Percentiles rank a stretch among this genome's conserved stretches.
Evolutionary conservation across 371 early-diverging fungal genomes (phyloP).

Genomic region (Mortierella sp.): DNA sequence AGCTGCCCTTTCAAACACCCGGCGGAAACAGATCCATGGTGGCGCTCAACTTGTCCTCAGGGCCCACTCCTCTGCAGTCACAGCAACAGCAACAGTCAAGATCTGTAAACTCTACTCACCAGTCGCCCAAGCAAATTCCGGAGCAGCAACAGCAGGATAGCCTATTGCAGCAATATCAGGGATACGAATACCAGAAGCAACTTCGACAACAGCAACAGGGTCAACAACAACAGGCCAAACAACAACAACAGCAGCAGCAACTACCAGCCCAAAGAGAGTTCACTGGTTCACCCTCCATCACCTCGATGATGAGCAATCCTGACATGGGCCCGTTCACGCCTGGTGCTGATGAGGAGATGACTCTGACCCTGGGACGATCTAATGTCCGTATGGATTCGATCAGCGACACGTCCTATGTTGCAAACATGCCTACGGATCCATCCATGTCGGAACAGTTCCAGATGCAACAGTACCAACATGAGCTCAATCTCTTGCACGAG

Average conservation of each 20-base stretch:
- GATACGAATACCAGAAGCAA: constrained; percentile 14
- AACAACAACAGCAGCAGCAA: not conserved
- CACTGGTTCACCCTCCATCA: not conserved
- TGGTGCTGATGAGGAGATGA: constrained; percentile 1
- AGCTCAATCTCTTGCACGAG: constrained; percentile 39
- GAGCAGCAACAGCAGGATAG: not conserved
- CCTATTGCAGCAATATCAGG: constrained; percentile 37
- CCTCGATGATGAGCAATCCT: not conserved
- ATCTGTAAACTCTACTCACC: not conserved
- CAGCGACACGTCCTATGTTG: not conserved
- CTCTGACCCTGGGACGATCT: not conserved
- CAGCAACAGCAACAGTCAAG: constrained; percentile 16
- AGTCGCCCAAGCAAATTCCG: not conserved
- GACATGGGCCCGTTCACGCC: constrained; percentile 9
- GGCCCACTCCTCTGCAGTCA: not conserved
- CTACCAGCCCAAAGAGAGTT: not conserved
- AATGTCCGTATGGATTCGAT: constrained; percentile 13
- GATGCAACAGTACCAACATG: constrained; percentile 34
- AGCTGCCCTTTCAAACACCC: constrained; percentile 21
- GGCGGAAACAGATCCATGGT: not conserved
- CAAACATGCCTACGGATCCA: not conserved
- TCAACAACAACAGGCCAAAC: constrained; percentile 25
- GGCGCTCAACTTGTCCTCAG: not conserved
- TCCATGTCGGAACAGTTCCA: constrained; percentile 18
- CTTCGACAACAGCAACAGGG: constrained; percentile 17